Evolutionary conservation across 2,329 filamentous ascomycete genomes (phyloP).

Genomic region (Blumeria graminis): DNA sequence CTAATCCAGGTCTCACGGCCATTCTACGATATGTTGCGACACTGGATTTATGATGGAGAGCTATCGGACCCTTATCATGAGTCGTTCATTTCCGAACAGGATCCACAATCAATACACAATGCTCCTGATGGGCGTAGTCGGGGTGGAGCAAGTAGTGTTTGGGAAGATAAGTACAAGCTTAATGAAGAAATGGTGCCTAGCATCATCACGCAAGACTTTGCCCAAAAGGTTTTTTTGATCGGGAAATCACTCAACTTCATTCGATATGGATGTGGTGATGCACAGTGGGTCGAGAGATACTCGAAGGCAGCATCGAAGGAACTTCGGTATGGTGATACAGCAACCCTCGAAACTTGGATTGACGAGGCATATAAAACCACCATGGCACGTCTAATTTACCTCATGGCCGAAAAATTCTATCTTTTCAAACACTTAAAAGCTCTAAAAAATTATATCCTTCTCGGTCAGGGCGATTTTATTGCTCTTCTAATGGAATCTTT

Average conservation of each 20-base stretch:
- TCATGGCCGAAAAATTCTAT: constrained; percentile 91
- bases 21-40: constrained; percentile 86
- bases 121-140: constrained; percentile 25
- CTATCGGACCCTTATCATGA: constrained; percentile 87
- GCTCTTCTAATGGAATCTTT: constrained; percentile 91
- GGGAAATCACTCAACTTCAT: constrained; percentile 98
- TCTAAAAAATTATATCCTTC: constrained; percentile 78
- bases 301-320: constrained; percentile 84
- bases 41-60: constrained; percentile 97
- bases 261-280: constrained; percentile 80
- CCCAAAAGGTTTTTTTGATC: constrained; percentile 88
- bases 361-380: constrained; percentile 95
- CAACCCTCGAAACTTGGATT: constrained; percentile 74
- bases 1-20: constrained; percentile 71
- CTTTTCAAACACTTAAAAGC: constrained; percentile 80
- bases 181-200: constrained; percentile 70
- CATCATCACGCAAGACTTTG: constrained; percentile 82
- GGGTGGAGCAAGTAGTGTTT: constrained; percentile 62
- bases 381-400: constrained; percentile 77
- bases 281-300: constrained; percentile 85
- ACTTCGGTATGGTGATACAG: constrained; percentile 77
- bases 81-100: constrained; percentile 81
- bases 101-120: constrained; percentile 22
- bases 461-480: constrained; percentile 94
- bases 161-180: constrained; percentile 92